Base-by-base conservation (phyloP, 768 basidiomycete species). In the Lepiota brunneoincarnata region DNA sequence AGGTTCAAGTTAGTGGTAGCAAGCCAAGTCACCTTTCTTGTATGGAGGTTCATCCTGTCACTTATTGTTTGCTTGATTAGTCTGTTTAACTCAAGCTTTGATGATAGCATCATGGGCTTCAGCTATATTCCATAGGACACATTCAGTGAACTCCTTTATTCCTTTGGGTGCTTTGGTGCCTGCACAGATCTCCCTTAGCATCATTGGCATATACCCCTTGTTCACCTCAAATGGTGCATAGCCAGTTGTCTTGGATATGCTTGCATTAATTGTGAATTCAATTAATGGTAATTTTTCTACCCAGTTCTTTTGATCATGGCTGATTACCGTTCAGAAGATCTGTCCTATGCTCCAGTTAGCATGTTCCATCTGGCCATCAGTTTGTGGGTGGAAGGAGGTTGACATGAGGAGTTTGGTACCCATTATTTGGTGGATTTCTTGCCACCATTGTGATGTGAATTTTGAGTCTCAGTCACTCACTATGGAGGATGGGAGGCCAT, bases 191-290 rank as follows among this genome's bases (percentile, higher is more conserved):
- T 61, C 51, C n/a, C 34, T 39, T 20, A 54, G 39, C 6, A 51
- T 20, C 2, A 66, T 63, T 55, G 65, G 61, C 31, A 65, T 60
- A 50, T 61, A 61, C 2, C 70, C 64, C 1, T 49, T 9, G 37
- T 68, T 68, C 1, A 67, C 18, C 24, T 69, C 64, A 42, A 68
- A 71, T 1, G 72, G 73, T n/a, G 72, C 63, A 47, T 66, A 75
- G 15, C 63, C 58, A 0, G 73, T 76, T 0, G 69, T 58, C 6
- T 43, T 56, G 0, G 59, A n/a, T n/a, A n/a, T n/a, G n/a, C n/a
- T n/a, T n/a, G n/a, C n/a, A n/a, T n/a, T n/a, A n/a, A n/a, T n/a
- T 0, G 74, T 74, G 57, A 77, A 76, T 51, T 76, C 72, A 0
- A 65, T 62, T 44, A 71, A 46, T 2, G 69, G 69, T 0, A 73